These are phyloP conservation scores for Leccinum truebloodii DNA, from an alignment of 768 basidiomycete species.

Conservation along the genomic window DNA sequence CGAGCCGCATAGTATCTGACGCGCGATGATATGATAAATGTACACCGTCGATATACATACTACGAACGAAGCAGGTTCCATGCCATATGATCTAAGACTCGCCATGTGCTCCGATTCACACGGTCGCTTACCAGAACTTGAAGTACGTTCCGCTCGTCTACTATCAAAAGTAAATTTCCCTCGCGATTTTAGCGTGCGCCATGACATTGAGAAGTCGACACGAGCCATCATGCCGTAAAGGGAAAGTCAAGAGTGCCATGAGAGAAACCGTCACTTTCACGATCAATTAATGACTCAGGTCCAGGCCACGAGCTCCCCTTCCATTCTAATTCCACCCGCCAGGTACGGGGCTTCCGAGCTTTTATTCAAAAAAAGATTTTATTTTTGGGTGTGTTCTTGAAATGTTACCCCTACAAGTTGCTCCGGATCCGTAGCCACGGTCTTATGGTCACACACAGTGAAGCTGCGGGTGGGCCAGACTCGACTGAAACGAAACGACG, in stretches of 20 bases:
- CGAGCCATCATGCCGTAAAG: background rate
- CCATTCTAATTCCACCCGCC: background rate
- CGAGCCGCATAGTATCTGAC: no score
- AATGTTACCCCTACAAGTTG: background rate
- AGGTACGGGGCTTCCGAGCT: background rate
- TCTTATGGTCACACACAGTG: background rate
- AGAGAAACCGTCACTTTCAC: background rate
- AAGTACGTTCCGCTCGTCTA: background rate
- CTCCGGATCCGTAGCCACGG: background rate
- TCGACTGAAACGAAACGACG: background rate
- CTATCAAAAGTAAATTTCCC: background rate
- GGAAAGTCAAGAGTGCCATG: background rate
- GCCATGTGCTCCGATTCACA: background rate
- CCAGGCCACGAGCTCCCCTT: background rate
- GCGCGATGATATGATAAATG: constrained; percentile 1
- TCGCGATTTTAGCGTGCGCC: background rate
- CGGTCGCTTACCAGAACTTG: background rate
- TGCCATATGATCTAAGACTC: background rate
- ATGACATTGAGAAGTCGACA: background rate
- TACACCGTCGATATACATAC: constrained; percentile 21
- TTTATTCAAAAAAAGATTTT: background rate
- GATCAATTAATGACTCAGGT: background rate
- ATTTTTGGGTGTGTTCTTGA: background rate
- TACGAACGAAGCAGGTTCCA: constrained; percentile 16
- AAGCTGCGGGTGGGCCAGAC: background rate